Conservation (phyloP, 305 asterid genomes). For the Plantago lanceolata region DNA sequence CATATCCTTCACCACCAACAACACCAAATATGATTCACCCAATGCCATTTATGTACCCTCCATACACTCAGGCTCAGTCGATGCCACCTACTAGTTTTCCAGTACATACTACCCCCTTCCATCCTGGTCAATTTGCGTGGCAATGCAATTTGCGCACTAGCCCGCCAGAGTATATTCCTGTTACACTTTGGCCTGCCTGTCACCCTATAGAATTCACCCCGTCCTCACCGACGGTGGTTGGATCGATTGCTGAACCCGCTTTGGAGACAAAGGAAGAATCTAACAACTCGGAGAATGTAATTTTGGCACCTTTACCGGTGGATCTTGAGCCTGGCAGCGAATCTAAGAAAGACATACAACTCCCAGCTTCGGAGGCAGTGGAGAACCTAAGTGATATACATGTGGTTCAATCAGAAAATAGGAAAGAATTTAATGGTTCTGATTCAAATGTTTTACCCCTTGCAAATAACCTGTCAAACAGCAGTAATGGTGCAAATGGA, state of each 20-base stretch:
- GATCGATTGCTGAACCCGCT: slow-evolving; percentile 46
- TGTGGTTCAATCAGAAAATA: slow-evolving; percentile 38
- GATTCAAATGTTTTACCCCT: slow-evolving; percentile 35
- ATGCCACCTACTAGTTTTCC: slow-evolving; percentile 64
- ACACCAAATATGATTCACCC: slow-evolving; percentile 89
- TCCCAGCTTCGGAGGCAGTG: slow-evolving; percentile 54
- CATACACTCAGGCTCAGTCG: slow-evolving; percentile 68
- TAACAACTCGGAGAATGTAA: slow-evolving; percentile 45
- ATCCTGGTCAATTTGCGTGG: slow-evolving; percentile 79
- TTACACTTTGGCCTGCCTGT: slow-evolving; percentile 69
- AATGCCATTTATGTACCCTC: slow-evolving; percentile 79
- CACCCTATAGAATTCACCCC: slow-evolving; percentile 66
- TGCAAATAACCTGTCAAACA: slow-evolving; percentile 35
- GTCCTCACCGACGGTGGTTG: slow-evolving; percentile 60
- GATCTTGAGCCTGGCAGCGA: slow-evolving; percentile 60
- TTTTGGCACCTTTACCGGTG: slow-evolving; percentile 48
- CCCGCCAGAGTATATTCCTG: slow-evolving; percentile 60
- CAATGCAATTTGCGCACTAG: slow-evolving; percentile 57
- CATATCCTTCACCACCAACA: slow-evolving; percentile 83
- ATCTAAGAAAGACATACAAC: slow-evolving; percentile 50
- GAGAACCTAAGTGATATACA: slow-evolving; percentile 42
- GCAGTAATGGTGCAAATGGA: slow-evolving; percentile 37
- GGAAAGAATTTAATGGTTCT: slow-evolving; percentile 34
- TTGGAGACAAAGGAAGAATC: slow-evolving; percentile 40
- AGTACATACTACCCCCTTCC: slow-evolving; percentile 56